Evolutionary conservation across 805 yeast species (phyloP), one percentile per base, ranked within the genome.

Genomic region (Candida nanaspora): DNA sequence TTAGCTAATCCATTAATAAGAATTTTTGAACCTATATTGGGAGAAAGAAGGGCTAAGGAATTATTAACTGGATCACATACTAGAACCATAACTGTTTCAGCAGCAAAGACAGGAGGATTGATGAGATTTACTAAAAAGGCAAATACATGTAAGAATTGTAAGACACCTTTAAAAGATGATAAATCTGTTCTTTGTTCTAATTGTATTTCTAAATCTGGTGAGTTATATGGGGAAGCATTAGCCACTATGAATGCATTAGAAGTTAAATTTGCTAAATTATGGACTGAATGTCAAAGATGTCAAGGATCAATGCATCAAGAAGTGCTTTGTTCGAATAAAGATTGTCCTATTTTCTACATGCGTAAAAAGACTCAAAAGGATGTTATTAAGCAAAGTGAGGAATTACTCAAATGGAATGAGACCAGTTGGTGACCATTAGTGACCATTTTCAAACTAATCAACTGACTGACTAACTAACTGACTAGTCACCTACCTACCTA

Each of bases 251-350:
- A 87, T 56, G 79, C 77, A 33, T 63, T 91, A 44, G 96, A 93
- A 57, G 74, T 78, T 44, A 81, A 82, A 50, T 93, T 87, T 53
- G 80, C 95, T 3, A 70, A 94, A 48, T 65, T 93, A 46, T 93
- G 99, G 99, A 91, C 98, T 0, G 95, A 93, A 57, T 94, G 99
- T 59, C 99, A 93, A 65, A 69, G 97, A 44, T 93, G 98, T 61
- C 97, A 94, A 52, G 98, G 98, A 0, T 85, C 93, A 21, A 66
- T 94, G 41, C 97, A 93, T 53, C 96, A 88, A 62, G 98, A 93
- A 51, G 98, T 93, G 3, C 68, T 91, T 20, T 93, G 99, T 61
- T 81, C 96, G 0, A 87, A 91, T 50, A 88, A 89, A 50, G 98
- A 93, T 61, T 93, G 99, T 65, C 96, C 97, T 2, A 93, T 93